phyloP scores from a whole-genome alignment of 148 eudicot species.

The Tetragonia tetragonoides region DNA sequence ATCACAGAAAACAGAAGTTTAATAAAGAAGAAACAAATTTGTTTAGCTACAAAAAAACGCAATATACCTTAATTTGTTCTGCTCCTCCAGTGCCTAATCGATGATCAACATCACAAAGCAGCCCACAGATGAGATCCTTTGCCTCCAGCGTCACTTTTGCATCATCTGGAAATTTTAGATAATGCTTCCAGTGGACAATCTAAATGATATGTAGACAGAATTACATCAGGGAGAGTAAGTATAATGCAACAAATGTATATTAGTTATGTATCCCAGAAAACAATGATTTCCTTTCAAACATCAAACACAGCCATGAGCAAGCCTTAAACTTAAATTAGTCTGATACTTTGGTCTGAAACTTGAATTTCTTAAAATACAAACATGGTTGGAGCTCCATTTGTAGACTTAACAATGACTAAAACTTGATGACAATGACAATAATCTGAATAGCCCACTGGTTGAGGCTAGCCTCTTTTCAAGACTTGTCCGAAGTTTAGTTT shows the following conservation, averaged over 20 bases:
- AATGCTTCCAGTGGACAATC: constrained; percentile 98
- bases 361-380: constrained; percentile 2
- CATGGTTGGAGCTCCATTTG: constrained; percentile 8
- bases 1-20: not conserved
- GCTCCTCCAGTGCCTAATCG: constrained; percentile 89
- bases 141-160: constrained; percentile 70
- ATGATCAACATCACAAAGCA: constrained; percentile 94
- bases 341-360: not conserved
- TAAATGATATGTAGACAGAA: constrained; percentile 27
- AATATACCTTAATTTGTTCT: constrained; percentile 72
- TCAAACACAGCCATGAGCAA: not conserved
- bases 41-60: not conserved
- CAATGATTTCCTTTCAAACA: constrained; percentile 2
- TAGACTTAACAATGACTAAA: not conserved
- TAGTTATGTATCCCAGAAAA: not conserved
- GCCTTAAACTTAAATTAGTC: not conserved
- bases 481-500: not conserved
- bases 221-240: not conserved
- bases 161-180: constrained; percentile 88
- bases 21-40: not conserved
- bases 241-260: not conserved
- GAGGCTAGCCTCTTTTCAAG: constrained; percentile 7
- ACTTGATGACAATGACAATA: not conserved
- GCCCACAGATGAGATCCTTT: constrained; percentile 83
- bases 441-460: not conserved